Base-by-base conservation (phyloP, 2,329 filamentous ascomycete genomes). In the Dichotomopilus funicola region DNA sequence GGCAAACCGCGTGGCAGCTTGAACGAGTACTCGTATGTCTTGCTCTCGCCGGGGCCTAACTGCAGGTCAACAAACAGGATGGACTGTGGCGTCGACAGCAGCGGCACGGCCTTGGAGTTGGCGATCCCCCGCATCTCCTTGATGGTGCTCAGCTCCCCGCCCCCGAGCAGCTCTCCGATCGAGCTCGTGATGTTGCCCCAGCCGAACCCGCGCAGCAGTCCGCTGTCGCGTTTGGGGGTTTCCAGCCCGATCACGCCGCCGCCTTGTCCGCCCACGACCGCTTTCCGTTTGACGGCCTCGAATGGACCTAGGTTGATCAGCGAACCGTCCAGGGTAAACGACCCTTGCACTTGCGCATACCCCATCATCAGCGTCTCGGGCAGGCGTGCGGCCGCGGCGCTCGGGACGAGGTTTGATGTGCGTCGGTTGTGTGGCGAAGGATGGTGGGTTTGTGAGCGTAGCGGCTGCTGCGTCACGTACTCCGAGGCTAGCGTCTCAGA, bases 351-450 rank as follows among this genome's bases (percentile, higher is more conserved):
- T 65, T 99, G 94, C 2, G 89, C 92, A 71, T 95, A 99, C 0
- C 91, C 94, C 94, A 99, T 99, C 84, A 99, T 95, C 53, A 99
- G 74, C 1, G 87, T 86, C 68, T 97, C 91, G 0, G 89, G 84
- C 41, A 76, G 69, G 48, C 63, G 73, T 61, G 72, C 76, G 19
- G 19, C 19, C 19, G 19, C 3, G 42, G 75, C 68, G 47, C 74
- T 73, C 59, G 56, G 69, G 70, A 58, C 70, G 65, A 78, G 65
- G 51, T 70, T 73, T 34, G 79, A 77, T 58, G 71, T 72, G 49
- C 74, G 72, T 55, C 79, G 74, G 11, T 77, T 65, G 60, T 80
- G 75, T 2, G 72, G 66, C 34, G 78, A 73, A 33, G 19, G 19
- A 27, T 27, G 19, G 19, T 73, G 68, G 44, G 62, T 68, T 10